Evolutionary conservation across 2,329 filamentous ascomycete genomes (phyloP).

Genomic region (Aureobasidium pullulans): DNA sequence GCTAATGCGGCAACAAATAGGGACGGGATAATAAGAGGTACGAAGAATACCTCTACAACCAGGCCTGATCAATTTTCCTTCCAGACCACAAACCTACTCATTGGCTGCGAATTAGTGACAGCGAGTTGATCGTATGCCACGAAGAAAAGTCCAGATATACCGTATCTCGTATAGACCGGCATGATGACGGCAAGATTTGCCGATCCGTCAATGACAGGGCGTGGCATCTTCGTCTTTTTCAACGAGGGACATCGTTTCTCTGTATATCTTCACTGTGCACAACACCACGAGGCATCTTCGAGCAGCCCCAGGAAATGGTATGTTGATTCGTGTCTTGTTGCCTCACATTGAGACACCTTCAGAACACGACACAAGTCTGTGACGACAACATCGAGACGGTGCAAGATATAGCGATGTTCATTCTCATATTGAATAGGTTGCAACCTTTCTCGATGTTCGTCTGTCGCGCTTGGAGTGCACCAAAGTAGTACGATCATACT

Average conservation of each 20-base stretch:
- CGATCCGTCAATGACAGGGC: not conserved
- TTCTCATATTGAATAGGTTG: too few species aligned
- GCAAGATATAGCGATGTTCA: too few species aligned
- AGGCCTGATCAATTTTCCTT: too few species aligned
- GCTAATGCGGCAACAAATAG: too few species aligned
- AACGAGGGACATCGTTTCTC: not conserved
- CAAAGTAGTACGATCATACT: not conserved
- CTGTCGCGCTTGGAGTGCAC: too few species aligned
- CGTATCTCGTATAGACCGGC: not conserved
- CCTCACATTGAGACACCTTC: not conserved
- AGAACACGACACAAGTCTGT: not conserved
- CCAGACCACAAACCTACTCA: too few species aligned
- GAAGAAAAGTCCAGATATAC: not conserved
- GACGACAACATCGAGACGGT: not conserved
- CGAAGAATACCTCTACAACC: too few species aligned
- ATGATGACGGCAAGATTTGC: not conserved
- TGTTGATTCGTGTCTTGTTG: not conserved
- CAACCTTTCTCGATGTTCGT: too few species aligned
- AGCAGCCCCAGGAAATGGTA: not conserved
- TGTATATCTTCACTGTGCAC: not conserved
- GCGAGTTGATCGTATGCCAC: too few species aligned
- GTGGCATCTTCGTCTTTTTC: not conserved
- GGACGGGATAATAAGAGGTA: too few species aligned
- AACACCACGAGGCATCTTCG: not conserved
- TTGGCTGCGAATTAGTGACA: too few species aligned